Evolutionary conservation across 192 early-diverging fungal genomes (phyloP).

Genomic region (Dispira simplex): DNA sequence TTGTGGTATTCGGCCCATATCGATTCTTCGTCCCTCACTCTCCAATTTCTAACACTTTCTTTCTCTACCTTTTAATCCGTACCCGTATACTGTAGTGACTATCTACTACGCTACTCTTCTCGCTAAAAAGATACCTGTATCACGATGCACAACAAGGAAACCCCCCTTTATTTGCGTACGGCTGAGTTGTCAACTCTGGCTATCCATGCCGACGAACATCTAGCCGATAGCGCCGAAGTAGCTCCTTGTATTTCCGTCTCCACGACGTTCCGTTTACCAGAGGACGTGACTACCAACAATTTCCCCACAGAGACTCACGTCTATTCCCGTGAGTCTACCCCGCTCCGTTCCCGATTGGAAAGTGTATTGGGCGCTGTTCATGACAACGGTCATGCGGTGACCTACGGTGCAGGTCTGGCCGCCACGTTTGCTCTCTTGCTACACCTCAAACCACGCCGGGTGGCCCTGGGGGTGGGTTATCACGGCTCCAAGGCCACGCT

Average conservation of each 20-base stretch:
- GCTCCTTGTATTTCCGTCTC: slow-evolving; percentile 34
- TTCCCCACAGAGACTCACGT: slow-evolving; percentile 27
- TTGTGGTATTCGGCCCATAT: too few species aligned
- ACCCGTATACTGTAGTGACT: background rate
- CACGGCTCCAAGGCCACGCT: slow-evolving; percentile 19
- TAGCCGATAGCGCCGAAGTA: slow-evolving; percentile 30
- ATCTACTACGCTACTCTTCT: background rate
- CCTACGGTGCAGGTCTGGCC: slow-evolving; percentile 41
- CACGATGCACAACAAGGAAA: slow-evolving; percentile 23
- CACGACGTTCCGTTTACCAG: slow-evolving; percentile 29
- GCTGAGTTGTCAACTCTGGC: slow-evolving; percentile 22
- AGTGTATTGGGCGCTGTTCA: slow-evolving; percentile 33
- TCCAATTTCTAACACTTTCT: background rate
- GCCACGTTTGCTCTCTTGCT: slow-evolving; percentile 36
- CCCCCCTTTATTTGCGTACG: slow-evolving; percentile 13
- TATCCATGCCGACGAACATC: slow-evolving; percentile 32
- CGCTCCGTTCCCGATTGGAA: slow-evolving; percentile 32
- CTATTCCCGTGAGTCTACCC: slow-evolving; percentile 30
- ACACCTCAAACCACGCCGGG: slow-evolving; percentile 28
- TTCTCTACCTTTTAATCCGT: background rate
- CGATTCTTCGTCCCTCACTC: too few species aligned
- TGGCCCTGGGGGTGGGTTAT: slow-evolving; percentile 20
- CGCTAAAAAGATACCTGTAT: background rate
- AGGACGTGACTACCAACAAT: slow-evolving; percentile 14
- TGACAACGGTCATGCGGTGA: slow-evolving; percentile 36